These are phyloP conservation scores for Plasmodium chabaudi DNA, from an alignment of 169 alveolate species.

Conservation along the genomic window DNA sequence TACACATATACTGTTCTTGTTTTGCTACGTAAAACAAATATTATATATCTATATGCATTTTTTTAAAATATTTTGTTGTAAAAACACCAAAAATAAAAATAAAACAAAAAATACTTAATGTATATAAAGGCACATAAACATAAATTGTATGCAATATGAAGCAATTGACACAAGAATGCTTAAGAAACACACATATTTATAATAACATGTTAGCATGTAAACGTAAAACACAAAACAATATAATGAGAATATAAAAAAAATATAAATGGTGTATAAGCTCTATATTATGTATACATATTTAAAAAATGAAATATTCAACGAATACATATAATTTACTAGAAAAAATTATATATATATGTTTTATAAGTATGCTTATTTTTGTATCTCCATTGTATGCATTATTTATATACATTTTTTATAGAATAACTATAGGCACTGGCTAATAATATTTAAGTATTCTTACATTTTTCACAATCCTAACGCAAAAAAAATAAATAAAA, in stretches of 20 bases:
- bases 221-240: neutral
- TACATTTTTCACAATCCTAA: neutral
- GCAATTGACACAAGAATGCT: neutral
- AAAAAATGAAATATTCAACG: neutral
- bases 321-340: neutral
- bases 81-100: constrained; percentile 5
- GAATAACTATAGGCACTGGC: neutral
- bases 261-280: neutral
- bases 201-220: neutral
- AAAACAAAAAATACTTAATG: neutral
- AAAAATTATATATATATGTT: neutral
- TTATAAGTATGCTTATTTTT: neutral
- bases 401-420: neutral
- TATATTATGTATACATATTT: neutral
- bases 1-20: neutral
- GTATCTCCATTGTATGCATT: neutral
- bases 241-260: neutral
- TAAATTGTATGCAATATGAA: neutral
- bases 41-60: constrained; percentile 1
- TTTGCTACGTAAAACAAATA: neutral
- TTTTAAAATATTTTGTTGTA: constrained; percentile 12
- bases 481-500: neutral
- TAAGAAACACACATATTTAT: neutral
- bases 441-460: neutral
- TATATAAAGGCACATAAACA: constrained; percentile 5